Evolutionary conservation across 139 green algal genomes (phyloP).

Genomic region (Diplosphaera chodatii): DNA sequence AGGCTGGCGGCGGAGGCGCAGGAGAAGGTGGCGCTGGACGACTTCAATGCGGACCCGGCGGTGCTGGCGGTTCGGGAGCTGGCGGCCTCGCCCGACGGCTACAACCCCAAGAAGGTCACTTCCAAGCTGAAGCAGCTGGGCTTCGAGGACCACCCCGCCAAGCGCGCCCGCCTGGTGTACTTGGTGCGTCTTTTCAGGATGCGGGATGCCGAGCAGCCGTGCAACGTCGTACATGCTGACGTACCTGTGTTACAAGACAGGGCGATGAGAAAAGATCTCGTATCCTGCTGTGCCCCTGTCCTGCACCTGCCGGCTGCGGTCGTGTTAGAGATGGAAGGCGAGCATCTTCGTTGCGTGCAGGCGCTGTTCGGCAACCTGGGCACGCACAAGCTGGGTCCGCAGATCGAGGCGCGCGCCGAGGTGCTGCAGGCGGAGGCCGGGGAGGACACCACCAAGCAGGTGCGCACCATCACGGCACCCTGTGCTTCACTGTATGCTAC

Average conservation of each 20-base stretch:
- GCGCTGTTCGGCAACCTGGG: constrained; percentile 24
- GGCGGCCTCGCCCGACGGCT: not conserved
- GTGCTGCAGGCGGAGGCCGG: not conserved
- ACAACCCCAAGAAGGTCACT: not conserved
- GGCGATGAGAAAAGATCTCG: too few species aligned
- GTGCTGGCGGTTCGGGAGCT: not conserved
- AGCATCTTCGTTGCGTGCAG: too few species aligned
- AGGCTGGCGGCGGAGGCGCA: constrained; percentile 9
- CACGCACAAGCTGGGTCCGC: constrained; percentile 4
- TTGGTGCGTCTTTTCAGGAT: not conserved
- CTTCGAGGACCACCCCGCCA: not conserved
- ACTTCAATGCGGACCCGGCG: constrained; percentile 8
- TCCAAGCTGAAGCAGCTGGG: not conserved
- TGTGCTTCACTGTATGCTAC: too few species aligned
- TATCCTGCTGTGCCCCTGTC: too few species aligned
- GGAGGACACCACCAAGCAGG: not conserved
- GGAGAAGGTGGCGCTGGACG: constrained; percentile 7
- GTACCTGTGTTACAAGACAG: too few species aligned
- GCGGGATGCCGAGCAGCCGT: too few species aligned
- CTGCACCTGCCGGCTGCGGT: too few species aligned
- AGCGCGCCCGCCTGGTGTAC: not conserved
- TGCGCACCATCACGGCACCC: not conserved
- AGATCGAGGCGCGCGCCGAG: not conserved
- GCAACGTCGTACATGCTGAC: too few species aligned
- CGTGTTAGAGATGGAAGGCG: too few species aligned